Evolutionary conservation across 495 filamentous ascomycete genomes (phyloP).

Genomic region (Talaromyces nanjingensis): DNA sequence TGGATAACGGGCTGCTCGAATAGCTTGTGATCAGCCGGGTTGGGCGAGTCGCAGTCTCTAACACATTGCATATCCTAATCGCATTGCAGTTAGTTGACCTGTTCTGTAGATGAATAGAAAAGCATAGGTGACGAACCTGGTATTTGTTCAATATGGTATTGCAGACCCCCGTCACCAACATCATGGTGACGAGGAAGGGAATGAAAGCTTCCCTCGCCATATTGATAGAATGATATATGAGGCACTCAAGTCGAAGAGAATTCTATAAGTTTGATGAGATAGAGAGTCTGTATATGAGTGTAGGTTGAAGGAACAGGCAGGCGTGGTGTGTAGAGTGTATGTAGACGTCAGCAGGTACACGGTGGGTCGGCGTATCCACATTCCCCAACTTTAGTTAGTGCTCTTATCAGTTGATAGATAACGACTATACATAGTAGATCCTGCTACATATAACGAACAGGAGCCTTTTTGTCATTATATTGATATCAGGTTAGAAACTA

Average conservation of each 20-base stretch:
- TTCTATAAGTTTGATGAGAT: background rate
- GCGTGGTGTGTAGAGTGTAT: background rate
- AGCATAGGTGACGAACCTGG: constrained; percentile 49
- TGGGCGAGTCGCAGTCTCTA: constrained; percentile 69
- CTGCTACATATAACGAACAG: too few species aligned
- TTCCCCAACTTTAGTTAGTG: background rate
- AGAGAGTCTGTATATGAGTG: background rate
- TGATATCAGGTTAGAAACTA: too few species aligned
- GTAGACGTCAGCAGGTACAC: background rate
- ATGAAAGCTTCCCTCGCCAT: constrained; percentile 59
- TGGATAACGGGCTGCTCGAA: constrained; percentile 97
- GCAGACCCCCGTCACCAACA: constrained; percentile 87
- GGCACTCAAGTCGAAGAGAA: background rate
- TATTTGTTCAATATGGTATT: constrained; percentile 97
- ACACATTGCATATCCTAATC: constrained; percentile 92
- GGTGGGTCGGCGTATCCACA: background rate
- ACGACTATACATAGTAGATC: too few species aligned
- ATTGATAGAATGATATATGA: constrained; percentile 3
- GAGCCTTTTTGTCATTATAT: too few species aligned
- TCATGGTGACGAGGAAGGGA: constrained; percentile 83
- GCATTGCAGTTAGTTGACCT: background rate
- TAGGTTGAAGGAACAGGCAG: background rate
- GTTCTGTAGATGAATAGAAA: background rate
- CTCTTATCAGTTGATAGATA: background rate
- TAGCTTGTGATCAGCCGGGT: constrained; percentile 54